These are phyloP conservation scores for Coniochaeta sp. DNA, from an alignment of 2,329 filamentous ascomycete genomes.

Conservation along the genomic window DNA sequence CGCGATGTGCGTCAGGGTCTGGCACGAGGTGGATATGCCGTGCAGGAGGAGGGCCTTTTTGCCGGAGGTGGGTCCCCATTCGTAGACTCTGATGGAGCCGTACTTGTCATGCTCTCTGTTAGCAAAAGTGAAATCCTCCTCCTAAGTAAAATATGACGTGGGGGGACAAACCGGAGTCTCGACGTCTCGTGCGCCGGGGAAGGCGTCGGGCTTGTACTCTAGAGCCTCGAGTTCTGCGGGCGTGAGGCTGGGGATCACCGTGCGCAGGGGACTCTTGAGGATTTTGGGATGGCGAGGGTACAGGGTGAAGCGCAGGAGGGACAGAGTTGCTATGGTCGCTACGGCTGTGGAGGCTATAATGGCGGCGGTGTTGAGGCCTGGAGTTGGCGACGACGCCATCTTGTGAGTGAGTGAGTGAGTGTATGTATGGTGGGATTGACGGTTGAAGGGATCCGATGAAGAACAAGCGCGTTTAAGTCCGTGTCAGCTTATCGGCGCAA, in stretches of 20 bases:
- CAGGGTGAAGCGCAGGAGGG: constrained; percentile 13
- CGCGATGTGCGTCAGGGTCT: constrained; percentile 62
- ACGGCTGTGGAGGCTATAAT: constrained; percentile 13
- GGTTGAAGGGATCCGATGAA: background rate
- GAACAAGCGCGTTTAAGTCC: background rate
- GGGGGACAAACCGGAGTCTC: constrained; percentile 39
- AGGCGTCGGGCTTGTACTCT: constrained; percentile 57
- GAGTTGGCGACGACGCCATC: background rate
- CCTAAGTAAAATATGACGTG: too few relatives aligned
- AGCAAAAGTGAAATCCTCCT: too few relatives aligned
- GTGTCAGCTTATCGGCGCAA: background rate
- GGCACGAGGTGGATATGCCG: constrained; percentile 76
- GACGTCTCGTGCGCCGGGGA: constrained; percentile 69
- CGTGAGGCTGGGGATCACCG: constrained; percentile 14
- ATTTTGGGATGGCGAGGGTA: constrained; percentile 13
- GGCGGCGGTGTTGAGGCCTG: constrained; percentile 3
- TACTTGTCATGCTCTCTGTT: constrained; percentile 29
- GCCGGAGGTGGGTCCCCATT: constrained; percentile 70
- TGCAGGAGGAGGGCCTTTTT: constrained; percentile 72
- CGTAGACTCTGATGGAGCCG: constrained; percentile 70
- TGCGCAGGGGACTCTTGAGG: constrained; percentile 16
- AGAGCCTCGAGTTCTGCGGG: constrained; percentile 15
- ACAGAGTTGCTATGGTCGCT: constrained; percentile 11
- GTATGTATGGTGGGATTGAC: background rate
- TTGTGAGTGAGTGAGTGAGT: background rate